These are phyloP conservation scores for Apiotrichum sp. DNA, from an alignment of 1,284 basidiomycete genomes.

Conservation along the genomic window DNA sequence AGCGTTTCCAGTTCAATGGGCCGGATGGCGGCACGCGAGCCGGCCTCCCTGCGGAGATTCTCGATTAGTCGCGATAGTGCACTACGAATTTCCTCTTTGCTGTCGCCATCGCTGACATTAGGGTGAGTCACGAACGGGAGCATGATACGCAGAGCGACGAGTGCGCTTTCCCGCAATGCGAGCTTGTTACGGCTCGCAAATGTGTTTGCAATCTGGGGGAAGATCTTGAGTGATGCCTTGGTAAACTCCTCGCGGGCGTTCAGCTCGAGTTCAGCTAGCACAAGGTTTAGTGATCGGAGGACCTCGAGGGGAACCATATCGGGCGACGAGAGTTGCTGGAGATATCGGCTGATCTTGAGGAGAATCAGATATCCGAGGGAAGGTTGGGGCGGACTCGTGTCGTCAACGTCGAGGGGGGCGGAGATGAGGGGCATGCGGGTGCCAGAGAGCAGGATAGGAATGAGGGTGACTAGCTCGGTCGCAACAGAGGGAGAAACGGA, in stretches of 20 bases:
- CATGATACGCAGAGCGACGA: constrained; percentile 62
- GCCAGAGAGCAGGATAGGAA: constrained; percentile 61
- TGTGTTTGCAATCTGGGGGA: constrained; percentile 60
- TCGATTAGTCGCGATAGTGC: constrained; percentile 52
- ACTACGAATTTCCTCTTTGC: constrained; percentile 42
- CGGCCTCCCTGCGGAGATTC: constrained; percentile 57
- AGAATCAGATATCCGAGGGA: constrained; percentile 56
- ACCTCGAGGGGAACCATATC: constrained; percentile 70
- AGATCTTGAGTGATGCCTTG: constrained; percentile 57
- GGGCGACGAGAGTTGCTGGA: constrained; percentile 57
- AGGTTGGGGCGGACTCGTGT: background rate
- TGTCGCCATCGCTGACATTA: background rate
- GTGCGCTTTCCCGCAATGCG: constrained; percentile 52
- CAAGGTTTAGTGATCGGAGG: constrained; percentile 60
- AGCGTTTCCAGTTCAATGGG: constrained; percentile 55
- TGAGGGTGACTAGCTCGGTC: constrained; percentile 59
- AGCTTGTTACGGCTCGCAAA: constrained; percentile 76
- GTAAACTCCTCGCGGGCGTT: constrained; percentile 60
- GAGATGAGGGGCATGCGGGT: constrained; percentile 36
- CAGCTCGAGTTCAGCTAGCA: constrained; percentile 64
- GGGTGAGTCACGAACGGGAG: constrained; percentile 61
- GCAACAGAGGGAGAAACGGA: constrained; percentile 1
- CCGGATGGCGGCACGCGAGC: constrained; percentile 56
- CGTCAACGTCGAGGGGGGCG: constrained; percentile 5
- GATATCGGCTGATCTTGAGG: constrained; percentile 59